Percentiles rank a stretch among this genome's conserved stretches.
These are phyloP conservation scores for Oryza glaberrima DNA, from an alignment of 176 grass and related monocot species.

Conservation along the genomic window DNA sequence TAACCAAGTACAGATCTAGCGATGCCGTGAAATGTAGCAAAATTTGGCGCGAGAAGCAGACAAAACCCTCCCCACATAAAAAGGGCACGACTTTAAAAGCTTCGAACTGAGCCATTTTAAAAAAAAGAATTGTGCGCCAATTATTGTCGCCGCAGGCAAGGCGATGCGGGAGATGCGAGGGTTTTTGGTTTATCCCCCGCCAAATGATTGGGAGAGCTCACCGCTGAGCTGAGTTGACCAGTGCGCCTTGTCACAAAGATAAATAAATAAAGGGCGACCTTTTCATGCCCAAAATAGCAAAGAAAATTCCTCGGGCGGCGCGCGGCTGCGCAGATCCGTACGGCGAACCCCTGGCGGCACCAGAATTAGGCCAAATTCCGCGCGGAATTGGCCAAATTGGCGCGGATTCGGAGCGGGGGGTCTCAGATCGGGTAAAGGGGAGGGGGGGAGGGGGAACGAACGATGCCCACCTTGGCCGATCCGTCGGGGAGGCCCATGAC, in stretches of 20 bases:
- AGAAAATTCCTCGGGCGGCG: constrained; percentile 46
- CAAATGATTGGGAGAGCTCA: constrained; percentile 63
- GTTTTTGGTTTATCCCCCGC: constrained; percentile 43
- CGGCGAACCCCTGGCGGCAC: background rate
- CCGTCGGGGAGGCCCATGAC: constrained; percentile 68
- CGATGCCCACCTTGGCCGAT: constrained; percentile 51
- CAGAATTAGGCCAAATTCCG: constrained; percentile 41
- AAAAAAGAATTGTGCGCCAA: constrained; percentile 55
- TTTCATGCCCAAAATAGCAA: constrained; percentile 44
- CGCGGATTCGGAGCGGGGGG: constrained; percentile 35
- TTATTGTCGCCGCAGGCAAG: constrained; percentile 41
- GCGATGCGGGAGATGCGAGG: constrained; percentile 20
- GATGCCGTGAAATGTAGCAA: constrained; percentile 42
- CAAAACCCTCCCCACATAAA: constrained; percentile 52
- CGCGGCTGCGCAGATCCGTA: constrained; percentile 59
- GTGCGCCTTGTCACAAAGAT: constrained; percentile 29
- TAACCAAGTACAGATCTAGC: constrained; percentile 54
- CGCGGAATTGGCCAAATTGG: constrained; percentile 29
- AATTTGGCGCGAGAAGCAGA: constrained; percentile 62
- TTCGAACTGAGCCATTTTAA: constrained; percentile 5
- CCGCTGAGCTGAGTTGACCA: constrained; percentile 52
- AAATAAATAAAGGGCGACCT: constrained; percentile 47
- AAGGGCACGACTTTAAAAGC: constrained; percentile 64
- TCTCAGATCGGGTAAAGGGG: constrained; percentile 27
- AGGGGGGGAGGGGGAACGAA: background rate